phyloP scores from a whole-genome alignment of 1,139 yeast genomes.

The Blastobotrys serpentis region DNA sequence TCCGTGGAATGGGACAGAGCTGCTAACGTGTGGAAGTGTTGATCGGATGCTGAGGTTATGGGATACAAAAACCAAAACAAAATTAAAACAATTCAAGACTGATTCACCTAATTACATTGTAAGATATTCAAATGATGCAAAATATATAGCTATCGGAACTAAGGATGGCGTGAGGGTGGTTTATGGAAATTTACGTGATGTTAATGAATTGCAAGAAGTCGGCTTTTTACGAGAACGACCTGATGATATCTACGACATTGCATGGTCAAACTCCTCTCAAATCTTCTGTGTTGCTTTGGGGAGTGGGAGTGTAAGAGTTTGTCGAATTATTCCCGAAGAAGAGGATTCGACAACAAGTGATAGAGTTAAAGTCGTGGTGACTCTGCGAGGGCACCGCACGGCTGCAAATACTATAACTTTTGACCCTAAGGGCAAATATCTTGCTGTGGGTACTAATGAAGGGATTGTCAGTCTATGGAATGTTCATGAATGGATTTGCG shows the following conservation, averaged over 20 bases:
- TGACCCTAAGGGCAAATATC: conserved; percentile 57
- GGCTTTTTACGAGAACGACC: conserved; percentile 11
- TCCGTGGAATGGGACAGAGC: conserved; percentile 51
- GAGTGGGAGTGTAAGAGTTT: conserved; percentile 38
- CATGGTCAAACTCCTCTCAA: conserved; percentile 35
- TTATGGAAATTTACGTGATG: conserved; percentile 19
- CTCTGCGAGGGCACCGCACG: conserved; percentile 52
- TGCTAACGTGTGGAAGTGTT: conserved; percentile 56
- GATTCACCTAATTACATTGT: conserved; percentile 40
- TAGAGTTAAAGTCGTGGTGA: conserved; percentile 25
- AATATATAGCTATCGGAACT: conserved; percentile 50
- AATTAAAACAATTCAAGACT: conserved; percentile 42
- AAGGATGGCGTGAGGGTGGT: conserved; percentile 33
- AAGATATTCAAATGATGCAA: conserved; percentile 54
- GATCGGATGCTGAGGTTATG: conserved; percentile 56
- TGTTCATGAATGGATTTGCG: conserved; percentile 47
- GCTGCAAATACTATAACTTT: conserved; percentile 51
- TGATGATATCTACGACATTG: conserved; percentile 42
- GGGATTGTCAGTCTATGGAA: conserved; percentile 69
- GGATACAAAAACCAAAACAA: conserved; percentile 48
- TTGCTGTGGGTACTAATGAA: conserved; percentile 66
- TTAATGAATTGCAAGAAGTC: conserved; percentile 24
- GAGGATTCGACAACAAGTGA: conserved; percentile 3
- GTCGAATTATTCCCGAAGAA: conserved; percentile 22
- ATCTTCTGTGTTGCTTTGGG: conserved; percentile 36